Conservation (phyloP, 2,329 filamentous ascomycete species). For the Aspergillus hortae region DNA sequence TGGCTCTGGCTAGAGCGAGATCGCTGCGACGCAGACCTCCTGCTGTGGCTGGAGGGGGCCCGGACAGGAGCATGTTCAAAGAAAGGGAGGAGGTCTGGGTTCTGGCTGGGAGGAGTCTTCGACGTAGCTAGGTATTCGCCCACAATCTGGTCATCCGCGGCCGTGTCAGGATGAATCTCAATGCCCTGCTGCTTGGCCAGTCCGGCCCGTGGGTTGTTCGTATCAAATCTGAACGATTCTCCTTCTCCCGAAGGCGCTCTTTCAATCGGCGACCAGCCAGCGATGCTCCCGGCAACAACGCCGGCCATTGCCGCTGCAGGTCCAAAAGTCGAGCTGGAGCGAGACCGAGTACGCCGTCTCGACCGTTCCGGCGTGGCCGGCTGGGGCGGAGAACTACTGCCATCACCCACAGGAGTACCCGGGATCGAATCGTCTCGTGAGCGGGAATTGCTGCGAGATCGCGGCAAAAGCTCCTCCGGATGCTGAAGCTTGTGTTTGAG, state of each 20-base stretch:
- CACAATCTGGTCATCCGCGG: conserved; percentile 44
- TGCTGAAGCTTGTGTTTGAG: conserved; percentile 61
- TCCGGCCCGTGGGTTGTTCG: conserved; percentile 32
- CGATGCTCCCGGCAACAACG: conserved; percentile 63
- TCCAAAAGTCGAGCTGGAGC: conserved; percentile 57
- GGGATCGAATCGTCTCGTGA: conserved; percentile 47
- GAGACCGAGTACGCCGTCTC: conserved; percentile 50
- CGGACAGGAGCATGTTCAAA: conserved; percentile 40
- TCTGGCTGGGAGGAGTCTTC: conserved; percentile 45
- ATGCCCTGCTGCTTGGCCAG: conserved; percentile 42
- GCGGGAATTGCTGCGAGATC: conserved; percentile 42
- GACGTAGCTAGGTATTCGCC: conserved; percentile 31
- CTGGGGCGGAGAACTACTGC: conserved; percentile 31
- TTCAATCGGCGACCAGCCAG: conserved; percentile 62
- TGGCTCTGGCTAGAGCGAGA: conserved; percentile 36
- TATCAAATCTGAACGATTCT: conserved; percentile 38
- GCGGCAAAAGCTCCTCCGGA: conserved; percentile 46
- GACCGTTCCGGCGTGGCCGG: conserved; percentile 54
- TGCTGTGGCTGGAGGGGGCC: conserved; percentile 31
- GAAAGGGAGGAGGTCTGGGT: conserved; percentile 42
- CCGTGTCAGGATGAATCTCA: conserved; percentile 47
- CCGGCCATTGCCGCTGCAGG: conserved; percentile 64
- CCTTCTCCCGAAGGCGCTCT: conserved; percentile 32
- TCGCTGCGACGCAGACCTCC: conserved; percentile 33
- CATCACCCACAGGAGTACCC: conserved; percentile 54